Evolutionary conservation across 371 early-diverging fungal species (phyloP).

Genomic region (Mortierella sp.): DNA sequence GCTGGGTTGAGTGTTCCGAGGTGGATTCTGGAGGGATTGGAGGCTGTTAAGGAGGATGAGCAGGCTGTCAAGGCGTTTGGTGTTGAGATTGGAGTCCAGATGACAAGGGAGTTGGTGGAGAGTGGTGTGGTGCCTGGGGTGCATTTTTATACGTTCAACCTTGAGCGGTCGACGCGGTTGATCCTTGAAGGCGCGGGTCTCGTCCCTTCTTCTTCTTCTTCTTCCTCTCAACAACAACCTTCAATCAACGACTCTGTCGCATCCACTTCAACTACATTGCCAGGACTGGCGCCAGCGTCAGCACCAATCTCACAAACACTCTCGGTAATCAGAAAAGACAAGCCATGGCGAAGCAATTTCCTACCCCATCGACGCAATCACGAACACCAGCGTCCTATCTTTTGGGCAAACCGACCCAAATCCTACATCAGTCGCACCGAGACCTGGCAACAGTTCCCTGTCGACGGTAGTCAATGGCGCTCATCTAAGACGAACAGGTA

Average conservation of each 20-base stretch:
- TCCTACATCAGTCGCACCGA: constrained; percentile 92
- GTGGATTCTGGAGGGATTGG: constrained; percentile 84
- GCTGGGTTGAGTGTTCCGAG: constrained; percentile 74
- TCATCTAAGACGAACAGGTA: constrained; percentile 46
- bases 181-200: constrained; percentile 77
- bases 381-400: constrained; percentile 93
- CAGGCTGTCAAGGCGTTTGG: constrained; percentile 57
- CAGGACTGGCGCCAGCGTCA: neutral
- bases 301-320: neutral
- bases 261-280: neutral
- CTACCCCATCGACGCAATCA: constrained; percentile 65
- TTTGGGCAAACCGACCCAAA: constrained; percentile 91
- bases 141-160: constrained; percentile 90
- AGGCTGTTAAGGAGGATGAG: constrained; percentile 83
- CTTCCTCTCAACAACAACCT: neutral
- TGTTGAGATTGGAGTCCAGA: constrained; percentile 81
- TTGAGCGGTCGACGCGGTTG: constrained; percentile 84
- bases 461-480: neutral
- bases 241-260: neutral
- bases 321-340: constrained; percentile 58
- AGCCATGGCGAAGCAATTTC: constrained; percentile 10
- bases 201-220: neutral
- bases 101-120: constrained; percentile 75
- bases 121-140: constrained; percentile 74
- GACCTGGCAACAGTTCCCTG: constrained; percentile 88